These are phyloP conservation scores for Knufia petricola DNA, from an alignment of 2,329 filamentous ascomycete genomes.

Conservation along the genomic window DNA sequence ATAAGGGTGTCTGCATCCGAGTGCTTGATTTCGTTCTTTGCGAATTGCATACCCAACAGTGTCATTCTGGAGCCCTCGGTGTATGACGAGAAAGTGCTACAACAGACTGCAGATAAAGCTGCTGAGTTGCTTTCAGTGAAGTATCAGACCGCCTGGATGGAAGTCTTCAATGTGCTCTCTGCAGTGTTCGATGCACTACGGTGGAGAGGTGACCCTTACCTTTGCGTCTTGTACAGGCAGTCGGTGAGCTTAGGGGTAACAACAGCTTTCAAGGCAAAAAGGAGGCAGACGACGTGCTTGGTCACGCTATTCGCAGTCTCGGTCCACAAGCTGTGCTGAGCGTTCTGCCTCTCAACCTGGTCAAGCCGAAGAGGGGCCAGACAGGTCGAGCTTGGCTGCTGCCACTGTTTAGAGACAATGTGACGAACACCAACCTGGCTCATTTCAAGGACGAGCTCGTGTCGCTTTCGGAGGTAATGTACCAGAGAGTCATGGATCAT, in stretches of 20 bases:
- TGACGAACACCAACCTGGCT: constrained; percentile 74
- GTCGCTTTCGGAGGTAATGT: constrained; percentile 80
- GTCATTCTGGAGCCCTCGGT: constrained; percentile 82
- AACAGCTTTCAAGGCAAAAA: constrained; percentile 89
- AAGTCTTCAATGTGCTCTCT: constrained; percentile 81
- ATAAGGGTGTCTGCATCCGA: constrained; percentile 91
- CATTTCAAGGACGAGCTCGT: constrained; percentile 84
- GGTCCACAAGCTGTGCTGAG: constrained; percentile 75
- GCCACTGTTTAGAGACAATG: constrained; percentile 78
- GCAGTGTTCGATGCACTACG: constrained; percentile 79
- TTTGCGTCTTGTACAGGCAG: constrained; percentile 65
- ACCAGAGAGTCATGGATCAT: constrained; percentile 77
- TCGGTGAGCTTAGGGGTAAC: constrained; percentile 81
- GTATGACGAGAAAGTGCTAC: constrained; percentile 81
- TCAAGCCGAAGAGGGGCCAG: constrained; percentile 64
- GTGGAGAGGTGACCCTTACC: constrained; percentile 73
- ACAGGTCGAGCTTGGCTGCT: constrained; percentile 89
- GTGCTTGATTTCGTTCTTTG: constrained; percentile 85
- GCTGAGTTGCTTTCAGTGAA: constrained; percentile 74
- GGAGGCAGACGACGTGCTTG: constrained; percentile 82
- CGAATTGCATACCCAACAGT: constrained; percentile 74
- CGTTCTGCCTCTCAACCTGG: constrained; percentile 77
- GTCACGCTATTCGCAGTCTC: constrained; percentile 79
- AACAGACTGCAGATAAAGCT: constrained; percentile 63
- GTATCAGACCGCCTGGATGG: constrained; percentile 88